Percentiles rank a stretch among this genome's conserved stretches.
These are phyloP conservation scores for Chionographis japonica DNA, from an alignment of 106 monocot genomes.

Conservation along the genomic window DNA sequence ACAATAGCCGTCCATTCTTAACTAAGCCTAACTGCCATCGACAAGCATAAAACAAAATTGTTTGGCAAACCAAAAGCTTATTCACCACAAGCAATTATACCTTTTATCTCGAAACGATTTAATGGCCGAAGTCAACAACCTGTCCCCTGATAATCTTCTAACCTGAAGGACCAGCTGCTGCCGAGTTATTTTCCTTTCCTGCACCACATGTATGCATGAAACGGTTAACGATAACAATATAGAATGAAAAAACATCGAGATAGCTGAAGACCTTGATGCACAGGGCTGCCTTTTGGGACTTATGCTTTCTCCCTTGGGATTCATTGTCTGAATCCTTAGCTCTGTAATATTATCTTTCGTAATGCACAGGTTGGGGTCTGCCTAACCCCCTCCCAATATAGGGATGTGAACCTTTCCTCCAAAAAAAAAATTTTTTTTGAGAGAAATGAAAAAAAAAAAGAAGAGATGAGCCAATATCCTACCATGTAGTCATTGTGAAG, in stretches of 20 bases:
- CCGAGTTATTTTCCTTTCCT: slow-evolving; percentile 61
- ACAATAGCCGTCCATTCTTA: no score
- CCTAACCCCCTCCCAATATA: no score
- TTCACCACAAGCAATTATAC: slow-evolving; percentile 7
- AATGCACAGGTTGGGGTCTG: no score
- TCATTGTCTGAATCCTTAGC: no score
- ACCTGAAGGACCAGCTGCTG: slow-evolving; percentile 38
- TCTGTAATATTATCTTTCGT: no score
- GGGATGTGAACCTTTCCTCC: not conserved
- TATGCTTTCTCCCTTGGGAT: no score
- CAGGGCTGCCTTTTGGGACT: no score
- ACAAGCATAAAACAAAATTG: no score
- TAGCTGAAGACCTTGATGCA: no score
- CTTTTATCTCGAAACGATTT: slow-evolving; percentile 34
- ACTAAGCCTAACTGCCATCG: no score
- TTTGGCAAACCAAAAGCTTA: not conserved
- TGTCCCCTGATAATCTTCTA: slow-evolving; percentile 44
- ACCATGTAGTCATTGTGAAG: slow-evolving; percentile 36
- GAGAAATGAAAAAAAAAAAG: not conserved
- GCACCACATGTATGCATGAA: slow-evolving; percentile 1
- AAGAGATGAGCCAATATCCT: not conserved
- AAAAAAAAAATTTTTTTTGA: not conserved
- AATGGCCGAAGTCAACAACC: slow-evolving; percentile 35
- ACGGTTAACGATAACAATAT: no score
- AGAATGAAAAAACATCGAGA: no score